These are phyloP conservation scores for Fusarium longipes DNA, from an alignment of 2,329 filamentous ascomycete species.

Conservation along the genomic window DNA sequence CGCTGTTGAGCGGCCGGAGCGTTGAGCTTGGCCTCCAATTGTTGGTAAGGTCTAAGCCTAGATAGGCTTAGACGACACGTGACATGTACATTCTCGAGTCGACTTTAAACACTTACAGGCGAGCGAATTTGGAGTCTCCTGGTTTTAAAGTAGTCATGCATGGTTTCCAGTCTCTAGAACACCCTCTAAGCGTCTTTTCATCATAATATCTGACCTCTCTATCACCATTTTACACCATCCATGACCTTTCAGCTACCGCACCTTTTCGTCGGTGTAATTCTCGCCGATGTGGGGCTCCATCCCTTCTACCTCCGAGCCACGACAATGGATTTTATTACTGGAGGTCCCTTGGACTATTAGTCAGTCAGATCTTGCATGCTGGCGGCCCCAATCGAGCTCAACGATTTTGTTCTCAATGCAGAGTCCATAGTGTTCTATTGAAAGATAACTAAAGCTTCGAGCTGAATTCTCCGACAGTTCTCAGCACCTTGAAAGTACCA, in stretches of 20 bases:
- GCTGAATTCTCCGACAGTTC: too few relatives aligned
- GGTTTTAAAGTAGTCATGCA: not conserved
- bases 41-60: constrained; percentile 53
- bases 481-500: not conserved
- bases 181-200: not conserved
- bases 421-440: too few relatives aligned
- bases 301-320: constrained; percentile 46
- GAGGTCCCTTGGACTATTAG: constrained; percentile 11
- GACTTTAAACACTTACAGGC: not conserved
- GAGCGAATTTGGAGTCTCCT: not conserved
- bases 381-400: constrained; percentile 23
- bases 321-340: constrained; percentile 29
- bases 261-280: constrained; percentile 32
- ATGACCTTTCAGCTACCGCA: constrained; percentile 21
- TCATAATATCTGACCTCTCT: not conserved
- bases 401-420: constrained; percentile 17
- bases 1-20: constrained; percentile 54
- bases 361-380: constrained; percentile 10
- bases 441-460: too few relatives aligned
- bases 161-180: accelerated
- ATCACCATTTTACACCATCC: not conserved
- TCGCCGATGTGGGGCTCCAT: constrained; percentile 31
- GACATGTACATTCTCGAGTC: constrained; percentile 11
- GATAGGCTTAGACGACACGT: constrained; percentile 44
- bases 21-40: constrained; percentile 53